phyloP scores from a whole-genome alignment of 148 eudicot species.

The Rhododendron mucronatum region DNA sequence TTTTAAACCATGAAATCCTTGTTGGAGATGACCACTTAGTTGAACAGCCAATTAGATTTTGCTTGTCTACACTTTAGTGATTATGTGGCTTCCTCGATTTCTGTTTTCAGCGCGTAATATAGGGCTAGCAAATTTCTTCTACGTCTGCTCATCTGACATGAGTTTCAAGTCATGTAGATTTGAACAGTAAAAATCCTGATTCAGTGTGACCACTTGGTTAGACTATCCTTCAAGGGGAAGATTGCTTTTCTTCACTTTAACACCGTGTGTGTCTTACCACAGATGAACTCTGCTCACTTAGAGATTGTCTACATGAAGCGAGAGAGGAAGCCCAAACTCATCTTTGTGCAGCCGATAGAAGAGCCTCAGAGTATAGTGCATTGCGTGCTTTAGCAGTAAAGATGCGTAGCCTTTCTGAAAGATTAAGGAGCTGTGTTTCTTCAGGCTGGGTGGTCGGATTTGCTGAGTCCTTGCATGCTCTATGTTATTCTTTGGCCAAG shows the following conservation, averaged over 20 bases:
- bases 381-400: conserved; percentile 81
- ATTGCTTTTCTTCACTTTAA: not conserved
- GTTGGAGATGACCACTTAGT: too few species aligned
- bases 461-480: conserved; percentile 65
- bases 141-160: not conserved
- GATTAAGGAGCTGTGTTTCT: conserved; percentile 65
- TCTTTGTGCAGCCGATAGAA: conserved; percentile 90
- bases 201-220: not conserved
- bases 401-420: conserved; percentile 79
- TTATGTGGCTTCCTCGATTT: not conserved
- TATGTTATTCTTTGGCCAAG: conserved; percentile 84
- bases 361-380: conserved; percentile 82
- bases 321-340: conserved; percentile 97
- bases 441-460: conserved; percentile 66
- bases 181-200: not conserved
- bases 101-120: not conserved
- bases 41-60: too few species aligned
- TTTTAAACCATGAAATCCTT: too few species aligned
- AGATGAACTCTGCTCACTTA: conserved; percentile 97
- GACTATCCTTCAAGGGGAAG: not conserved
- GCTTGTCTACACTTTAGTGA: too few species aligned
- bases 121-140: not conserved
- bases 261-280: conserved; percentile 11
- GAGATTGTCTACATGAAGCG: conserved; percentile 93
- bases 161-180: not conserved